Evolutionary conservation across 371 early-diverging fungal genomes (phyloP), one percentile per base, ranked within the genome.

Genomic region (Saksenaea oblongispora): DNA sequence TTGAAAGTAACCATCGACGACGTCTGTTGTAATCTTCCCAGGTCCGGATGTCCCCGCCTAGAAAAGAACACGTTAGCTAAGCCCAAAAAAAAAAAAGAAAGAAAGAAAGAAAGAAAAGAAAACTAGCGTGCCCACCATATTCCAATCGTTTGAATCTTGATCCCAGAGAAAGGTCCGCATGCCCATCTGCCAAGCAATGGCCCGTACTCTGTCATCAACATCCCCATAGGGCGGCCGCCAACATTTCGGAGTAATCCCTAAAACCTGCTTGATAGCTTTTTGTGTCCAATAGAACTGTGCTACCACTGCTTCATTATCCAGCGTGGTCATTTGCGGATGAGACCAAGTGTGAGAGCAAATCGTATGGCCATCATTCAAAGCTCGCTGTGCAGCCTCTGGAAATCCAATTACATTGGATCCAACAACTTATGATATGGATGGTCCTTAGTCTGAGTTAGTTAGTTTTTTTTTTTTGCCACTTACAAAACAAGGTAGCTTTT

Each of bases 141-240:
- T 71, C 76, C 76, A 74, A 41, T 81, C 76, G 27, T 73, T 34
- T 2, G 79, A 72, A 42, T 76, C 77, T 57, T 67, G 65, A 34
- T 74, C 72, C 78, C 76, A 78, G 7, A 76, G 35, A 18, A 74
- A 62, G 27, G 79, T 79, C n/a, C 67, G 60, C 65, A 84, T 66
- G 35, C 84, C 84, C 78, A 84, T 77, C 42, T 75, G 78, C 78
- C 76, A 80, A 27, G 82, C 81, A 54, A 82, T 78, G 2, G 81
- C 72, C 15, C 85, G 74, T 28, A 85, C 73, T 58, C 86, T 76
- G 56, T 82, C 82, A 63, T 86, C 85, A 0, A 79, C 79, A 55
- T 83, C 85, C 28, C 81, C 80, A 63, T 74, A 81, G 14, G 86
- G 84, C 18, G 86, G 85, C 42, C 88, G 75, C 78, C 75, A 81